Evolutionary conservation across 257 asterid species (phyloP).

Genomic region (Gentiana straminea): DNA sequence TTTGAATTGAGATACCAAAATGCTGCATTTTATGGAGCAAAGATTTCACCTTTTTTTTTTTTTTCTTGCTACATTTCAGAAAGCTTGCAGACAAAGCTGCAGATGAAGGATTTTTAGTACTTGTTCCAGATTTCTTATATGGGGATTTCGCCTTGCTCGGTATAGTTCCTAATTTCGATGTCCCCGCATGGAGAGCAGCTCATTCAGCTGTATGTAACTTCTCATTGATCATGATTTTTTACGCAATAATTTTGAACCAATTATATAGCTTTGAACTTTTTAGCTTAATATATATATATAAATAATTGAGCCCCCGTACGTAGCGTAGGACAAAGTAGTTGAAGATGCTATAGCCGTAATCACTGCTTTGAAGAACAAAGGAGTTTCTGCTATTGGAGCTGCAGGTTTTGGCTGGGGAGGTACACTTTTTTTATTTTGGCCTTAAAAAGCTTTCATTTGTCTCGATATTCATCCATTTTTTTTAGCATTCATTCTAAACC

Average conservation of each 20-base stretch:
- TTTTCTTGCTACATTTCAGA: conserved; percentile 22
- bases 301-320: too few relatives aligned
- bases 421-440: conserved; percentile 1
- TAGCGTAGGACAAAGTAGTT: conserved; percentile 40
- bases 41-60: not conserved
- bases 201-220: conserved; percentile 34
- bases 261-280: not conserved
- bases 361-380: conserved; percentile 40
- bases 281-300: not conserved
- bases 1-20: too few relatives aligned
- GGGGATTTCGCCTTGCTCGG: conserved; percentile 40
- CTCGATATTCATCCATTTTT: not conserved
- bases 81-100: conserved; percentile 62
- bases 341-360: conserved; percentile 52
- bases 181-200: conserved; percentile 24
- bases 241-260: not conserved
- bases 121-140: conserved; percentile 64
- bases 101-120: conserved; percentile 43
- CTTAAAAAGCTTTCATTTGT: not conserved
- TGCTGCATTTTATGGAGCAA: not conserved
- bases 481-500: not conserved
- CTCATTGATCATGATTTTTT: too few relatives aligned
- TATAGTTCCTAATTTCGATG: conserved; percentile 9
- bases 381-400: conserved; percentile 46
- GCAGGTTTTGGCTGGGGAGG: conserved; percentile 93